Evolutionary conservation across 176 grass and related monocot genomes (phyloP).

Genomic region (Aegilops umbellulata): DNA sequence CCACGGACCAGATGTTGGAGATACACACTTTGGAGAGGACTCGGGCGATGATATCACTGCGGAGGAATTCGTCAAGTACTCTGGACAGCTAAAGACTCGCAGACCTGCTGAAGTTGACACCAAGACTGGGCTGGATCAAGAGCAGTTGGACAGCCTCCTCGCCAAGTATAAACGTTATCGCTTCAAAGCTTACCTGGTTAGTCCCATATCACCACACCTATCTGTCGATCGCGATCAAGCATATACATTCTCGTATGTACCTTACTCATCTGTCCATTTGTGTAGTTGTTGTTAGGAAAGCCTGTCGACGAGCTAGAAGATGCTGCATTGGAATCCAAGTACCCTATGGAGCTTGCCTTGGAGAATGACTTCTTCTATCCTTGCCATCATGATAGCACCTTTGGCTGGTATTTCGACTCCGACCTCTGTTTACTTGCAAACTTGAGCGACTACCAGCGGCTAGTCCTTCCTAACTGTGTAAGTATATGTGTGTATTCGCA

Average conservation of each 20-base stretch:
- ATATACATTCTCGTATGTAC: background rate
- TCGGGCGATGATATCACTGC: too few species aligned
- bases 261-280: too few species aligned
- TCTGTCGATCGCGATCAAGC: background rate
- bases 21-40: too few species aligned
- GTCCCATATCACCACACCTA: background rate
- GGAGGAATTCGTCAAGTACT: too few species aligned
- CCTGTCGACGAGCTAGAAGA: background rate
- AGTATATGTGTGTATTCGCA: background rate
- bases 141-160: too few species aligned
- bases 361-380: background rate
- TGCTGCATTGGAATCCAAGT: background rate
- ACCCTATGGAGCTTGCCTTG: background rate
- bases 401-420: background rate
- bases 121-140: too few species aligned
- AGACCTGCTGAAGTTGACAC: too few species aligned
- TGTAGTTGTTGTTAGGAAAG: background rate
- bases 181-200: background rate
- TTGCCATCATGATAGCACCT: too few species aligned
- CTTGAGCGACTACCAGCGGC: constrained; percentile 6
- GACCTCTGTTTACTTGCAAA: background rate
- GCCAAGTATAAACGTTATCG: background rate
- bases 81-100: too few species aligned
- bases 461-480: background rate
- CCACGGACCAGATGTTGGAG: too few species aligned